Evolutionary conservation across 345 rosid genomes (phyloP), one percentile per base, ranked within the genome.

Genomic region (Pugionium cornutum): DNA sequence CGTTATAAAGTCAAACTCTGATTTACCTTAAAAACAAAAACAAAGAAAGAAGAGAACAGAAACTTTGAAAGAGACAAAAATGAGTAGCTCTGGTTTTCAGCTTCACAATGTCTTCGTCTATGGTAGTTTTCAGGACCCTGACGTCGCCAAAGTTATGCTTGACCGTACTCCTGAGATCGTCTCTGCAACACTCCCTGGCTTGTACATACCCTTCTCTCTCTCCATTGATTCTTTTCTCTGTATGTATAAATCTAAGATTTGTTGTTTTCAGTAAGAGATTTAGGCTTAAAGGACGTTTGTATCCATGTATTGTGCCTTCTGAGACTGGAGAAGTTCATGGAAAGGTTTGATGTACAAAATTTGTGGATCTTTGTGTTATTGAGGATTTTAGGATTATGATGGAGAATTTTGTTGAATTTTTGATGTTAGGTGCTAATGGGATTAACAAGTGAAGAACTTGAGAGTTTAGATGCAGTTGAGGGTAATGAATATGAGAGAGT

Each of bases 271-370:
- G 99, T 69, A 81, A 80, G 54, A 88, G 92, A 74, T 85, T 85
- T 70, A 84, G 88, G 82, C 83, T 90, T 46, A 84, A 81, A 75
- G 99, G 84, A n/a, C 88, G 96, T 18, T 86, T 88, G 57, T 90
- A 94, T 84, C 99, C 99, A 1, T 95, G 96, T 61, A 83, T 94
- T 77, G 77, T 84, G 9, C 95, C 97, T 0, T 76, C 68, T 28
- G 81, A 75, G 35, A 79, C 32, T 40, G 70, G 77, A 75, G 76
- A 68, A 35, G 89, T 90, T 4, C 56, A 62, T 0, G 96, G 97
- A 70, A 85, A 50, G 86, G 98, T 85, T 30, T 32, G 35, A 47
- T 9, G 11, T 32, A 4, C 11, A 1, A 0, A 41, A 30, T 63
- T 62, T 48, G 27, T 34, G 25, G 39, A 44, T 40, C 9, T 7